These are phyloP conservation scores for Plasmodium gonderi DNA, from an alignment of 169 alveolate genomes.

Conservation along the genomic window DNA sequence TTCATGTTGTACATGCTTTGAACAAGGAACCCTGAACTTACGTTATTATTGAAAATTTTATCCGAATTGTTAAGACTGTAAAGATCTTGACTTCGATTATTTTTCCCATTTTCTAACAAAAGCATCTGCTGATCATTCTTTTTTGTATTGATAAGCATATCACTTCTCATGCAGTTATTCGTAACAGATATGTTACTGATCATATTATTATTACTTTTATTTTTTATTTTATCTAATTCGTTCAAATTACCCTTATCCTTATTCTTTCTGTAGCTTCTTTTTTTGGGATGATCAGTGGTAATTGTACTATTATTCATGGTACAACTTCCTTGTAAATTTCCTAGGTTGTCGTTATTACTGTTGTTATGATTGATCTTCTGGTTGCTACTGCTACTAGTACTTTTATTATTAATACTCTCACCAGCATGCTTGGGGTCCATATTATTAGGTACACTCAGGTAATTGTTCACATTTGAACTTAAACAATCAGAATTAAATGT, in stretches of 20 bases:
- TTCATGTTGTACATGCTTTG: not conserved
- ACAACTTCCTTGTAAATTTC: not conserved
- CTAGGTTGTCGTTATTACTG: not conserved
- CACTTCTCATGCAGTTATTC: not conserved
- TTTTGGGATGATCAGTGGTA: not conserved
- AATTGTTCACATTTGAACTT: not conserved
- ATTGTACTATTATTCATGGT: not conserved
- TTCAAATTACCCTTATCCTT: not conserved
- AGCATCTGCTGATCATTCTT: not conserved
- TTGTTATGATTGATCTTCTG: too few species aligned
- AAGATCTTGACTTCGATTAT: not conserved
- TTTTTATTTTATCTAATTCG: not conserved
- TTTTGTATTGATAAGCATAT: not conserved
- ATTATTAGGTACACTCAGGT: not conserved
- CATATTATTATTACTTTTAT: not conserved
- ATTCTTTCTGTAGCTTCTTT: not conserved
- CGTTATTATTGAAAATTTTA: not conserved
- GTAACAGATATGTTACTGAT: not conserved
- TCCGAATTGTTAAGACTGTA: not conserved
- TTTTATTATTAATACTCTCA: too few species aligned
- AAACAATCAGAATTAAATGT: not conserved
- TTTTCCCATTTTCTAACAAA: not conserved
- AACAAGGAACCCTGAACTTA: not conserved
- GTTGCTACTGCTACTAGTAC: too few species aligned
- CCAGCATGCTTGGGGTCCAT: not conserved